Conservation (phyloP, 306 rosid species). For the Abrus pulchellus region DNA sequence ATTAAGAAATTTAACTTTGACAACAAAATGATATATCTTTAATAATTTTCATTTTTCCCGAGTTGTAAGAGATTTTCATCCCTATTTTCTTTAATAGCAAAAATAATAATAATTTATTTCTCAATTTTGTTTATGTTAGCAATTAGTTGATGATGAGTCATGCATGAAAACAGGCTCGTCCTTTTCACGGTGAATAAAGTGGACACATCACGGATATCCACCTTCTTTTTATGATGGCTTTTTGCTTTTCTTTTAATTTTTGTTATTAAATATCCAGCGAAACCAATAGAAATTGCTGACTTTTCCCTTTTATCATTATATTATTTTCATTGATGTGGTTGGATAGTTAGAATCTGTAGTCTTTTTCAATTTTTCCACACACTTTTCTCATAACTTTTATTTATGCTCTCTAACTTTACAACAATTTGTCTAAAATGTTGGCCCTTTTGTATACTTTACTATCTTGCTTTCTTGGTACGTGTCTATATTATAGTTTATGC, state of each 20-base stretch:
- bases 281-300: conserved; percentile 5
- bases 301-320: conserved; percentile 22
- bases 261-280: conserved; percentile 3
- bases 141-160: conserved; percentile 20
- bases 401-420: conserved; percentile 44
- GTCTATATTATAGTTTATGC: conserved; percentile 26
- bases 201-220: conserved; percentile 45
- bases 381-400: conserved; percentile 27
- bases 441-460: conserved; percentile 33
- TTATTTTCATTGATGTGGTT: conserved; percentile 16
- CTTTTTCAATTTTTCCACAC: conserved; percentile 23
- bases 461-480: conserved; percentile 33
- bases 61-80: not conserved
- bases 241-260: conserved; percentile 23
- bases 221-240: conserved; percentile 34
- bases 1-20: not conserved
- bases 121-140: not conserved
- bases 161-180: conserved; percentile 31
- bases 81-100: not conserved
- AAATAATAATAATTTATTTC: not conserved
- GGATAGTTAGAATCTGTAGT: conserved; percentile 41
- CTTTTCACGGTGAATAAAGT: conserved; percentile 35
- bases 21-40: not conserved
- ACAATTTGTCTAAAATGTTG: conserved; percentile 32
- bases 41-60: not conserved